phyloP scores from a whole-genome alignment of 1,284 basidiomycete species.

The Ustilago sp. region DNA sequence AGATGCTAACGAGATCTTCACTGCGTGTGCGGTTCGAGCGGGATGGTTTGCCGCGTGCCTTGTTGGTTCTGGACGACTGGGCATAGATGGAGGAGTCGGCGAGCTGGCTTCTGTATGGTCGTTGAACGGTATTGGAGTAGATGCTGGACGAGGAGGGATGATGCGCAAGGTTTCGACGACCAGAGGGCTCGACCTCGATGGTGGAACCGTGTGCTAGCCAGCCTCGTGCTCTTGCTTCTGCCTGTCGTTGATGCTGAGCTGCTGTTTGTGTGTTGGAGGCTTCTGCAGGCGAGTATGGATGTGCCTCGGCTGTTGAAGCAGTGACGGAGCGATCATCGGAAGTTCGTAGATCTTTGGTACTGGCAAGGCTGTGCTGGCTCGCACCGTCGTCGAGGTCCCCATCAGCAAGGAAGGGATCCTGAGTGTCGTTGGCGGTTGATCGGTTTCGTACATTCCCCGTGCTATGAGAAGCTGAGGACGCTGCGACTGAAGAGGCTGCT shows the following conservation, averaged over 20 bases:
- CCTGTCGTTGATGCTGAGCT: slow-evolving; percentile 23
- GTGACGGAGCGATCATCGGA: slow-evolving; percentile 23
- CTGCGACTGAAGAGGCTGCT: not conserved
- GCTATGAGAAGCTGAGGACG: not conserved
- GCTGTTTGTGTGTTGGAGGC: slow-evolving; percentile 12
- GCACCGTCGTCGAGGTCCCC: slow-evolving; percentile 47
- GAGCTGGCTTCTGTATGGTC: slow-evolving; percentile 17
- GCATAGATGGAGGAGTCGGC: slow-evolving; percentile 32
- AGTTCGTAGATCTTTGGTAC: slow-evolving; percentile 24
- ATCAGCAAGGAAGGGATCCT: slow-evolving; percentile 55
- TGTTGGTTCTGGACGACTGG: slow-evolving; percentile 14
- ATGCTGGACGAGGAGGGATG: slow-evolving; percentile 28
- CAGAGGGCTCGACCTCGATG: slow-evolving; percentile 21
- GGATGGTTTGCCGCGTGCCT: slow-evolving; percentile 21
- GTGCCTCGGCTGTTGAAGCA: slow-evolving; percentile 6
- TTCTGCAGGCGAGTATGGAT: slow-evolving; percentile 1
- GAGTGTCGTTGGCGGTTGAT: slow-evolving; percentile 20
- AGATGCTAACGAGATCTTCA: slow-evolving; percentile 42
- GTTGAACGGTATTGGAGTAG: slow-evolving; percentile 17
- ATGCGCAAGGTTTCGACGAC: slow-evolving; percentile 1
- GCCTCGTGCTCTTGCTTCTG: slow-evolving; percentile 34
- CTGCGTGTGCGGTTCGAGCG: slow-evolving; percentile 15
- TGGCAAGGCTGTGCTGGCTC: slow-evolving; percentile 38
- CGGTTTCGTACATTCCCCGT: not conserved
- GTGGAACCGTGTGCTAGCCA: slow-evolving; percentile 56